Evolutionary conservation across 345 rosid genomes (phyloP).

Genomic region (Geranium brycei): DNA sequence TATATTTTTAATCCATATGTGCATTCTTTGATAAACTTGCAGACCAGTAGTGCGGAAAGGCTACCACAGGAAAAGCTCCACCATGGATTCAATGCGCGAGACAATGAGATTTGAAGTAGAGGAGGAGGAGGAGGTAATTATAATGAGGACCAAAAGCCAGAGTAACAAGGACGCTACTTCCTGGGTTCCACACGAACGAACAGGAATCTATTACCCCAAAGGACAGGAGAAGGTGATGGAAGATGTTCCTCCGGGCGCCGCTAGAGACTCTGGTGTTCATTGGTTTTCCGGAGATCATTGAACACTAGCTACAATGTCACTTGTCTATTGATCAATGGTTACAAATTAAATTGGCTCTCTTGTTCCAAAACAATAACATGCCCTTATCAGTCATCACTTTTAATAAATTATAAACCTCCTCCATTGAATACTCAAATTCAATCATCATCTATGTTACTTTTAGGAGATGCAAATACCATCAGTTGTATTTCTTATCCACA

Average conservation of each 20-base stretch:
- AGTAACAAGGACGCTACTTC: constrained; percentile 4
- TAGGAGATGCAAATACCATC: too few species aligned
- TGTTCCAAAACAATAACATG: too few species aligned
- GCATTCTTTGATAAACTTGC: neutral
- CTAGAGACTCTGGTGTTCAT: constrained; percentile 13
- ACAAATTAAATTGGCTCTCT: too few species aligned
- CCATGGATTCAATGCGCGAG: constrained; percentile 1
- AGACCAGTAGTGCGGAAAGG: constrained; percentile 23
- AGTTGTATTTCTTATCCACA: too few species aligned
- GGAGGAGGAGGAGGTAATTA: constrained; percentile 22
- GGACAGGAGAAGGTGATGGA: constrained; percentile 39
- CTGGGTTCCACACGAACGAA: constrained; percentile 28
- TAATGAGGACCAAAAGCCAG: constrained; percentile 5
- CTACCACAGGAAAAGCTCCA: constrained; percentile 19
- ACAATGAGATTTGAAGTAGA: constrained; percentile 16
- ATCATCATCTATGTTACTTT: too few species aligned
- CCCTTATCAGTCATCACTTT: too few species aligned
- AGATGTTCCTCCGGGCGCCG: constrained; percentile 22
- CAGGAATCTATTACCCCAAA: constrained; percentile 37
- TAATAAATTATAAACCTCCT: too few species aligned
- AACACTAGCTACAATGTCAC: too few species aligned
- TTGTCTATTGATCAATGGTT: too few species aligned
- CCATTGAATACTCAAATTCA: too few species aligned
- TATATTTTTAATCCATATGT: neutral
- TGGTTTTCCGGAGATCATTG: constrained; percentile 7